Conservation (phyloP, 2,329 filamentous ascomycete species). For the Endoconidiophora laricicola region DNA sequence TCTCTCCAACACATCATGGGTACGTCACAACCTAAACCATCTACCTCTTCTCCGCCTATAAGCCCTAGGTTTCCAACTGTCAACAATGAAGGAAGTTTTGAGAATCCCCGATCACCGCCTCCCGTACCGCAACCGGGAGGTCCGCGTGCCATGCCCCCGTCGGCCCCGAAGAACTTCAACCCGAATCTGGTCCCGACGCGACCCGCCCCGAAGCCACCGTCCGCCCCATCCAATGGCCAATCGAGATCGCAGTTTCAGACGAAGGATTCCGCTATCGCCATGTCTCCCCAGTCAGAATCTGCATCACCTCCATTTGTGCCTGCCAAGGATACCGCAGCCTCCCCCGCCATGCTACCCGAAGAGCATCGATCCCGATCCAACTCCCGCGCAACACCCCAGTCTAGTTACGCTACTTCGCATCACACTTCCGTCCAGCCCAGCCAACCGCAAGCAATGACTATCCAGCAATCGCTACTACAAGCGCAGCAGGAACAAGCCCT, state of each 20-base stretch:
- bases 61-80: constrained; percentile 73
- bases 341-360: constrained; percentile 41
- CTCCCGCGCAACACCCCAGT: constrained; percentile 38
- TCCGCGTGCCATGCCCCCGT: constrained; percentile 20
- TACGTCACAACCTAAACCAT: constrained; percentile 25
- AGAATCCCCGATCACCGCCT: constrained; percentile 86
- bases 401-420: constrained; percentile 25
- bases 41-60: constrained; percentile 54
- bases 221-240: constrained; percentile 41
- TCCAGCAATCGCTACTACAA: constrained; percentile 40
- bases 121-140: constrained; percentile 50
- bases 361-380: constrained; percentile 54
- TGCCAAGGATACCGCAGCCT: constrained; percentile 32
- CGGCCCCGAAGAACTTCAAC: constrained; percentile 32
- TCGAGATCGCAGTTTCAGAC: constrained; percentile 31
- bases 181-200: constrained; percentile 53
- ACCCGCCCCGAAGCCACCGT: constrained; percentile 68
- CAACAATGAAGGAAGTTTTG: constrained; percentile 85
- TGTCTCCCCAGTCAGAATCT: constrained; percentile 43
- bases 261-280: constrained; percentile 48
- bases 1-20: constrained; percentile 38
- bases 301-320: constrained; percentile 27
- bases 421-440: constrained; percentile 14
- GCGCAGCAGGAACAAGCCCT: constrained; percentile 80
- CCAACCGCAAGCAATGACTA: constrained; percentile 28